Evolutionary conservation across 768 basidiomycete species (phyloP).

Genomic region (Tubosaeta sp.): DNA sequence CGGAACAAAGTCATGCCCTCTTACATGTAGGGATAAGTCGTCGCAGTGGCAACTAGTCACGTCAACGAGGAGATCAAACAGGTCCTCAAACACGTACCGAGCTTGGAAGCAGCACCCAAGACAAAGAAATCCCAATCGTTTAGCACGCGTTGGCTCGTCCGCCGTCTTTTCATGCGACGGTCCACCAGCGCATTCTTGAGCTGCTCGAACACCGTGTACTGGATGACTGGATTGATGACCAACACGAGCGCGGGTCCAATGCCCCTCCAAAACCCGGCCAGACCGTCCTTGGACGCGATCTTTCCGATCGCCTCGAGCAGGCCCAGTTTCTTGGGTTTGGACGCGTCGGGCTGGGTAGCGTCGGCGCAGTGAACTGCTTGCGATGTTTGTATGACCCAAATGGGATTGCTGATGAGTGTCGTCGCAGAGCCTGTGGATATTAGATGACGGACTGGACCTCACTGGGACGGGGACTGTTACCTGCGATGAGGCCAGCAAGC

Average conservation of each 20-base stretch:
- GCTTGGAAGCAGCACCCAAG: conserved; percentile 91
- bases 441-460: background rate
- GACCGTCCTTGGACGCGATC: conserved; percentile 71
- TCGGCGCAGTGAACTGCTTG: conserved; percentile 68
- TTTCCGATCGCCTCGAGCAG: conserved; percentile 61
- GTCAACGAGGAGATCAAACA: background rate
- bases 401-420: conserved; percentile 85
- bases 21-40: conserved; percentile 76
- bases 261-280: conserved; percentile 84
- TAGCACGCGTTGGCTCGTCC: conserved; percentile 48
- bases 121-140: conserved; percentile 90
- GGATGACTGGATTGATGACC: conserved; percentile 91
- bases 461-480: conserved; percentile 32
- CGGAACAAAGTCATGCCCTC: conserved; percentile 12
- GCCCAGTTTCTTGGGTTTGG: conserved; percentile 55
- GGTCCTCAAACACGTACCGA: conserved; percentile 43
- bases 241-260: conserved; percentile 91
- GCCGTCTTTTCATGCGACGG: conserved; percentile 52
- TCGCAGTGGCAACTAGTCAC: conserved; percentile 43
- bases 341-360: conserved; percentile 22
- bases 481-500: conserved; percentile 81
- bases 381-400: conserved; percentile 95
- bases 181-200: conserved; percentile 80
- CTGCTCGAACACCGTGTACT: conserved; percentile 94
- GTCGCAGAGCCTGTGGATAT: conserved; percentile 70